Percentiles rank a stretch among this genome's conserved stretches.
phyloP scores from a whole-genome alignment of 805 yeast species.

The Isabelozyma heimii region DNA sequence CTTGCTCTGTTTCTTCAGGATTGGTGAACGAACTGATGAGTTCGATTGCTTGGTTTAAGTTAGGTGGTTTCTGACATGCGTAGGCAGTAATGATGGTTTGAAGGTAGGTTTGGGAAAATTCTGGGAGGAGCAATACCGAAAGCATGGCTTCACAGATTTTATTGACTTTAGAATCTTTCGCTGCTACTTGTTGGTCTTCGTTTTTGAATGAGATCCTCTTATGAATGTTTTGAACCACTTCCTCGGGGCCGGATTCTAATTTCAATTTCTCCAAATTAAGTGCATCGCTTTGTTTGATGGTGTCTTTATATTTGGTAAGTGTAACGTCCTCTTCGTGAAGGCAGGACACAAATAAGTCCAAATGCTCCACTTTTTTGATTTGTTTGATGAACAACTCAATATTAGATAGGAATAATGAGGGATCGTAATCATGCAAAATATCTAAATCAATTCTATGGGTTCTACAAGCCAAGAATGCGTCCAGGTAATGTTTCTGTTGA shows the following conservation, averaged over 20 bases:
- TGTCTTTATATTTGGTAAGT: constrained; percentile 76
- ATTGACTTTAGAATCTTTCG: constrained; percentile 60
- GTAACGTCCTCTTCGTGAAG: constrained; percentile 85
- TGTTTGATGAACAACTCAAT: constrained; percentile 67
- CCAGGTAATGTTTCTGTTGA: constrained; percentile 50
- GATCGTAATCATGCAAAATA: constrained; percentile 82
- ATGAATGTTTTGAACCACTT: background rate
- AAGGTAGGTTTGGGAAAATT: constrained; percentile 54
- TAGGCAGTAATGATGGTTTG: constrained; percentile 86
- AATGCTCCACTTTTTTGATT: constrained; percentile 66
- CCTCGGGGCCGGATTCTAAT: constrained; percentile 1
- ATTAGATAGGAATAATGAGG: constrained; percentile 62
- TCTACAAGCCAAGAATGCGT: constrained; percentile 84
- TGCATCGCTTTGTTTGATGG: constrained; percentile 29
- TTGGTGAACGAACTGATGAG: constrained; percentile 54
- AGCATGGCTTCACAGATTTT: constrained; percentile 72
- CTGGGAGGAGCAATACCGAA: constrained; percentile 49
- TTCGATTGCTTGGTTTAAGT: constrained; percentile 67
- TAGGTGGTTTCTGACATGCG: constrained; percentile 89
- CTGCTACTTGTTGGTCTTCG: constrained; percentile 31
- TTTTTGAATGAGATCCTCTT: constrained; percentile 40
- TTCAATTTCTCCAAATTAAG: background rate
- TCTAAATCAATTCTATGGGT: constrained; percentile 91
- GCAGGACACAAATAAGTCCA: constrained; percentile 86
- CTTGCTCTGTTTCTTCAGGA: constrained; percentile 47